These are phyloP conservation scores for Candida maris DNA, from an alignment of 805 yeast genomes.

Conservation along the genomic window DNA sequence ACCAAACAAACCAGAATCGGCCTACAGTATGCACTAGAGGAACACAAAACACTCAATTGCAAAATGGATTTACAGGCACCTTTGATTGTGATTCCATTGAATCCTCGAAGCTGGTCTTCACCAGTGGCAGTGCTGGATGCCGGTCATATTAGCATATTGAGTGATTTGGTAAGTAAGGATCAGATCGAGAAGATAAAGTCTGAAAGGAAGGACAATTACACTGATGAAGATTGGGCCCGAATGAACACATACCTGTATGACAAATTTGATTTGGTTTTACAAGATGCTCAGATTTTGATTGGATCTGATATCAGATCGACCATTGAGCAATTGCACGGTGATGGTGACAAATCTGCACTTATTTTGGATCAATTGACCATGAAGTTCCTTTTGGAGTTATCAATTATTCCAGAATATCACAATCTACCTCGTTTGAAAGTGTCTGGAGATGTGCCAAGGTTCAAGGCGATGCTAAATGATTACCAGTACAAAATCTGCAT, in stretches of 20 bases:
- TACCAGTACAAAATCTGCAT: conserved; percentile 86
- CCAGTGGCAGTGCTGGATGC: conserved; percentile 94
- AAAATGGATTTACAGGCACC: conserved; percentile 94
- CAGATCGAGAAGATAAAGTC: conserved; percentile 66
- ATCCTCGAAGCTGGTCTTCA: conserved; percentile 72
- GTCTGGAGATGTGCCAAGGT: conserved; percentile 71
- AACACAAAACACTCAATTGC: conserved; percentile 85
- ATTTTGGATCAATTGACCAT: conserved; percentile 75
- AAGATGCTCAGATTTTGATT: conserved; percentile 83
- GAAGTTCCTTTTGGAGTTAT: conserved; percentile 71
- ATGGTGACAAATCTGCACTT: conserved; percentile 45
- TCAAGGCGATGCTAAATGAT: conserved; percentile 75
- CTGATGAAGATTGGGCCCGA: conserved; percentile 68
- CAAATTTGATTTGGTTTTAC: conserved; percentile 68
- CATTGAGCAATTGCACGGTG: conserved; percentile 62
- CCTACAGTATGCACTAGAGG: conserved; percentile 87
- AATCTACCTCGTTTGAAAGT: conserved; percentile 69
- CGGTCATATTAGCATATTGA: conserved; percentile 82
- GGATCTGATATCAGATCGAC: conserved; percentile 81
- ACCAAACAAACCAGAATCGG: conserved; percentile 89
- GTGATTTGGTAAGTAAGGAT: conserved; percentile 73
- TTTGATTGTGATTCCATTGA: conserved; percentile 77
- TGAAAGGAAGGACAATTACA: conserved; percentile 50
- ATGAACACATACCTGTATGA: conserved; percentile 85
- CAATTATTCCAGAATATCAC: conserved; percentile 78